phyloP scores from a whole-genome alignment of 371 early-diverging fungal species.

The Quaeritorhiza haematococci region DNA sequence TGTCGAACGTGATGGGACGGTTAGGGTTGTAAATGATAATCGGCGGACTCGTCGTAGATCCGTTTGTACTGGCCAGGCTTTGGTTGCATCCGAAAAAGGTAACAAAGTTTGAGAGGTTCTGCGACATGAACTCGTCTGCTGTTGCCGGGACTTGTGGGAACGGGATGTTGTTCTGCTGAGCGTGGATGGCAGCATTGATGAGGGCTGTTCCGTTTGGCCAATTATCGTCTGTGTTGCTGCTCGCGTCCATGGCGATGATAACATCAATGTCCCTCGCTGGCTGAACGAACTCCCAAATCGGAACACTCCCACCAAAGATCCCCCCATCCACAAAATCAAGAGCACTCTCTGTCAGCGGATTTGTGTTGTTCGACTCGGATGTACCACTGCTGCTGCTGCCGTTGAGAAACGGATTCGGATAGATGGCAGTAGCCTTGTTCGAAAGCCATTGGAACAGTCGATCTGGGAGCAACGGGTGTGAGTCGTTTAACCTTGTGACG shows the following conservation, averaged over 20 bases:
- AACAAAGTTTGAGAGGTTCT: slow-evolving; percentile 9
- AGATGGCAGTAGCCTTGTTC: slow-evolving; percentile 8
- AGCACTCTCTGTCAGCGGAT: not conserved
- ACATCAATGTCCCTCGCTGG: slow-evolving; percentile 8
- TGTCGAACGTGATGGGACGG: slow-evolving; percentile 4
- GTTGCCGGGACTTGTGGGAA: slow-evolving; percentile 18
- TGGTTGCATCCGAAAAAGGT: slow-evolving; percentile 19
- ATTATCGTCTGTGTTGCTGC: not conserved
- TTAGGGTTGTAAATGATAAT: slow-evolving; percentile 21
- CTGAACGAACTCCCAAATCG: slow-evolving; percentile 13
- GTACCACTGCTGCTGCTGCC: too few relatives aligned
- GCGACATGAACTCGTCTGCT: slow-evolving; percentile 12
- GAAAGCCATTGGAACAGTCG: too few relatives aligned
- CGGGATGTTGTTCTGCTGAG: slow-evolving; percentile 2
- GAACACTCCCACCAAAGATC: slow-evolving; percentile 20
- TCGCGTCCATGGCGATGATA: slow-evolving; percentile 18
- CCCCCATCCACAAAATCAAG: slow-evolving; percentile 25
- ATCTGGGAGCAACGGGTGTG: too few relatives aligned
- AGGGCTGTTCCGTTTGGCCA: slow-evolving; percentile 21
- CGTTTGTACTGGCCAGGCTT: not conserved
- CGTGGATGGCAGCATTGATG: slow-evolving; percentile 14
- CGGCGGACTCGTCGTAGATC: slow-evolving; percentile 9
- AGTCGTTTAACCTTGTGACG: slow-evolving; percentile 6
- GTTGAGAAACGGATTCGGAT: slow-evolving; percentile 21
- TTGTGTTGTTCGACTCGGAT: slow-evolving; percentile 8